Evolutionary conservation across 2,329 filamentous ascomycete species (phyloP).

Genomic region (Coniosporium tulheliwenetii): DNA sequence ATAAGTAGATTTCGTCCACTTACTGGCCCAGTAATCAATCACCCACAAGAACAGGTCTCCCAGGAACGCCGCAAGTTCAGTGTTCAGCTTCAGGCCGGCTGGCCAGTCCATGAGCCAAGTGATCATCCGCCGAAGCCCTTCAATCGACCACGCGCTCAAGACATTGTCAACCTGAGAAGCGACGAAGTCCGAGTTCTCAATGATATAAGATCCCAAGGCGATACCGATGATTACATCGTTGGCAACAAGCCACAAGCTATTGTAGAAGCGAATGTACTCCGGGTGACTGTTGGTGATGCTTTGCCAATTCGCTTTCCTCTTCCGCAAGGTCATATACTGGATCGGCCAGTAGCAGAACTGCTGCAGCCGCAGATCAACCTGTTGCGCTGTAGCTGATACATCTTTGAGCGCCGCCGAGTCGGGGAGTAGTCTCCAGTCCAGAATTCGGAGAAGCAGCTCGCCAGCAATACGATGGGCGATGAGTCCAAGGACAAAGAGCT

Average conservation of each 20-base stretch:
- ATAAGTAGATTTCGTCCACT: slow-evolving; percentile 14
- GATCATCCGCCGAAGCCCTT: slow-evolving; percentile 77
- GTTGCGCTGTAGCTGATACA: slow-evolving; percentile 88
- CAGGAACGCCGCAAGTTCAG: slow-evolving; percentile 80
- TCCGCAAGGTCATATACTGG: slow-evolving; percentile 83
- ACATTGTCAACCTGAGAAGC: slow-evolving; percentile 63
- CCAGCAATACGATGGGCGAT: slow-evolving; percentile 67
- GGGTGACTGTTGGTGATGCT: slow-evolving; percentile 91
- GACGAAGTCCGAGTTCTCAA: slow-evolving; percentile 81
- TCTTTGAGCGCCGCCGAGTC: slow-evolving; percentile 81
- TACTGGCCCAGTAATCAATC: slow-evolving; percentile 92
- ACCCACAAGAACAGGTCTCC: slow-evolving; percentile 97
- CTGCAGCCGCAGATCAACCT: slow-evolving; percentile 90
- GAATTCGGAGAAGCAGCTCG: slow-evolving; percentile 59
- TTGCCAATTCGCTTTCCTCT: slow-evolving; percentile 82
- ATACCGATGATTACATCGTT: slow-evolving; percentile 99
- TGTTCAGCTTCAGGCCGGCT: slow-evolving; percentile 88
- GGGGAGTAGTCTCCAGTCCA: slow-evolving; percentile 73
- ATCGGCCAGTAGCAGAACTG: slow-evolving; percentile 99
- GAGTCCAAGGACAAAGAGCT: slow-evolving; percentile 58
- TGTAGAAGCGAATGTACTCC: slow-evolving; percentile 98
- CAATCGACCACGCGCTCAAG: slow-evolving; percentile 69
- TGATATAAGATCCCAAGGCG: slow-evolving; percentile 87
- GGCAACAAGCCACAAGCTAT: slow-evolving; percentile 93
- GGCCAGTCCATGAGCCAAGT: slow-evolving; percentile 94